A percentile compares a stretch with the other conserved stretches of the same genome.
These are phyloP conservation scores for Garcia nutans DNA, from an alignment of 345 rosid genomes.

Conservation along the genomic window DNA sequence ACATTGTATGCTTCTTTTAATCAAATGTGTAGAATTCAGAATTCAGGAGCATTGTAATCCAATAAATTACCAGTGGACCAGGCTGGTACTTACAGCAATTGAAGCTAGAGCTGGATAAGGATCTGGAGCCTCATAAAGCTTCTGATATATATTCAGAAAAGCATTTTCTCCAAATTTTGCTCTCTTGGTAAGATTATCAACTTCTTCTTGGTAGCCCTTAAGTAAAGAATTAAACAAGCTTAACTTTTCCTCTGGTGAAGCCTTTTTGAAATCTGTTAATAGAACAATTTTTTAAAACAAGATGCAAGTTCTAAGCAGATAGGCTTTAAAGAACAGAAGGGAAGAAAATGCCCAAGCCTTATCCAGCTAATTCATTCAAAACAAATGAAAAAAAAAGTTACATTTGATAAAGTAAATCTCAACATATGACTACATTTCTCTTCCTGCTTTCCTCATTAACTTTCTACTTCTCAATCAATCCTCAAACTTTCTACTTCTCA, in stretches of 20 bases:
- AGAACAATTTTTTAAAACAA: slow-evolving; percentile 1
- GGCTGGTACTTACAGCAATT: slow-evolving; percentile 65
- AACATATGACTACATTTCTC: background rate
- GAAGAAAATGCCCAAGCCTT: background rate
- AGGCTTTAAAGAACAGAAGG: background rate
- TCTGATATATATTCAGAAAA: slow-evolving; percentile 93
- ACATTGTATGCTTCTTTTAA: no score
- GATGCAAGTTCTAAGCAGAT: background rate
- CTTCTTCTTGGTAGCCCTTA: slow-evolving; percentile 98
- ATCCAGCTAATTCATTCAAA: background rate
- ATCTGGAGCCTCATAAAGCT: slow-evolving; percentile 99
- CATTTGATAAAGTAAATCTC: background rate
- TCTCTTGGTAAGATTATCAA: slow-evolving; percentile 97
- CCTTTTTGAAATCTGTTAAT: slow-evolving; percentile 89
- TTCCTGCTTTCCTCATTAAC: background rate
- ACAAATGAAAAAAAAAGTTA: background rate
- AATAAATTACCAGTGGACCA: slow-evolving; percentile 11
- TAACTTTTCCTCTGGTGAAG: slow-evolving; percentile 81
- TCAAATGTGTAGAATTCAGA: background rate
- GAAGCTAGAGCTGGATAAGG: slow-evolving; percentile 95
- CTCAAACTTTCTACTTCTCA: background rate
- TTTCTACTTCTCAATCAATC: background rate
- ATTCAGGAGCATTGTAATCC: background rate
- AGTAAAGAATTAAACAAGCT: slow-evolving; percentile 85
- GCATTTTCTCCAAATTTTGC: slow-evolving; percentile 98